phyloP scores from a whole-genome alignment of 495 filamentous ascomycete genomes.

The Penicillium fimorum region DNA sequence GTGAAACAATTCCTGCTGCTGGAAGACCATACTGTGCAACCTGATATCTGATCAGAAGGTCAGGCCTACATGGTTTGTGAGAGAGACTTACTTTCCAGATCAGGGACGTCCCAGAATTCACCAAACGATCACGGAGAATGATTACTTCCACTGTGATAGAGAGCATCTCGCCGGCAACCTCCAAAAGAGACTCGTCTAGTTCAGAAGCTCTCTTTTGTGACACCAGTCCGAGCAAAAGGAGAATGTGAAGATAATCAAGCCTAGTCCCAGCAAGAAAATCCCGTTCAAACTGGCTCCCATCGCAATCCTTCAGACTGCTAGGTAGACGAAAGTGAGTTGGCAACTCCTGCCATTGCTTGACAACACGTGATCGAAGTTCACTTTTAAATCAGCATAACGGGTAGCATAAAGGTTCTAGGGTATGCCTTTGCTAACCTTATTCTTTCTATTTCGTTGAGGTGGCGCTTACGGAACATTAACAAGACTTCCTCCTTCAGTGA shows the following conservation, averaged over 20 bases:
- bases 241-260: constrained; percentile 38
- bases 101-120: constrained; percentile 38
- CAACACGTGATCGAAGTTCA: constrained; percentile 23
- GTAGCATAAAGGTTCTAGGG: not conserved
- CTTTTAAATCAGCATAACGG: not conserved
- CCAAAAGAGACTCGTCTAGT: constrained; percentile 29
- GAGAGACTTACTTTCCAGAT: constrained; percentile 36
- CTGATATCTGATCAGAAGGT: not conserved
- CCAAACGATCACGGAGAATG: constrained; percentile 35
- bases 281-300: constrained; percentile 24
- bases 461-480: constrained; percentile 30
- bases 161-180: constrained; percentile 32
- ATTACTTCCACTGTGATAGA: constrained; percentile 34
- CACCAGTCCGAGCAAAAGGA: constrained; percentile 34
- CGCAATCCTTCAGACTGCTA: constrained; percentile 25
- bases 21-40: constrained; percentile 41
- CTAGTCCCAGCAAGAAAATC: constrained; percentile 36
- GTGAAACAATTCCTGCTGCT: constrained; percentile 38
- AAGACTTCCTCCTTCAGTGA: constrained; percentile 36
- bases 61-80: not conserved
- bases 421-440: constrained; percentile 18
- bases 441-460: constrained; percentile 14
- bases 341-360: constrained; percentile 25
- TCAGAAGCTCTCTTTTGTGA: constrained; percentile 27
- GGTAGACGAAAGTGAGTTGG: constrained; percentile 27